Conservation (phyloP, 2,329 filamentous ascomycete species). For the Pseudocercospora crystallina region DNA sequence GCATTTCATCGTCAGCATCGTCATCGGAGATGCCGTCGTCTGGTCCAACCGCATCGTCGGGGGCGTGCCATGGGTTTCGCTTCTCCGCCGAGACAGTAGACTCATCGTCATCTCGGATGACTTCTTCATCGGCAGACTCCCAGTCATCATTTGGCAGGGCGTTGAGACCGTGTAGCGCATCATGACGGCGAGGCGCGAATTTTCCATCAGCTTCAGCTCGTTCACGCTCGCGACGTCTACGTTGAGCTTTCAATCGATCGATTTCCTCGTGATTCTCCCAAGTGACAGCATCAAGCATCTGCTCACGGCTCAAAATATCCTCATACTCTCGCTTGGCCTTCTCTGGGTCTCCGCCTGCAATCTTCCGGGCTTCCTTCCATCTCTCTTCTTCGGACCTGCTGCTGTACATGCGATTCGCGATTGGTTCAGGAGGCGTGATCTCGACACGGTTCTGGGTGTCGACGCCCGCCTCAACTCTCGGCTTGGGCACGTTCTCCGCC, state of each 20-base stretch:
- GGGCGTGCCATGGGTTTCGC: no score
- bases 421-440: slow-evolving; percentile 3
- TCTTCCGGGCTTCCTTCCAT: slow-evolving; percentile 12
- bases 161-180: neutral
- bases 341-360: slow-evolving; percentile 4
- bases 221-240: slow-evolving; percentile 8
- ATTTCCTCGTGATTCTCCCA: slow-evolving; percentile 11
- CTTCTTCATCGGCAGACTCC: slow-evolving; percentile 9
- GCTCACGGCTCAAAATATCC: slow-evolving; percentile 13
- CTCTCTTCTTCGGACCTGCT: slow-evolving; percentile 6
- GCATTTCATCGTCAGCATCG: no score
- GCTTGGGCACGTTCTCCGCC: no score
- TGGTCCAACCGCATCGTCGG: no score
- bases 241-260: slow-evolving; percentile 13
- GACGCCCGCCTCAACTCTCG: no score
- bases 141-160: neutral
- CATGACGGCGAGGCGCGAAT: neutral
- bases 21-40: no score
- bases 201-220: slow-evolving; percentile 2
- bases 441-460: neutral
- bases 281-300: slow-evolving; percentile 14
- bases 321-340: slow-evolving; percentile 6
- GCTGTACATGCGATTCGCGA: neutral
- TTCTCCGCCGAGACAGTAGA: no score
- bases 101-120: slow-evolving; percentile 10